Evolutionary conservation across 805 yeast genomes (phyloP).

Genomic region (Candida jianshihensis): DNA sequence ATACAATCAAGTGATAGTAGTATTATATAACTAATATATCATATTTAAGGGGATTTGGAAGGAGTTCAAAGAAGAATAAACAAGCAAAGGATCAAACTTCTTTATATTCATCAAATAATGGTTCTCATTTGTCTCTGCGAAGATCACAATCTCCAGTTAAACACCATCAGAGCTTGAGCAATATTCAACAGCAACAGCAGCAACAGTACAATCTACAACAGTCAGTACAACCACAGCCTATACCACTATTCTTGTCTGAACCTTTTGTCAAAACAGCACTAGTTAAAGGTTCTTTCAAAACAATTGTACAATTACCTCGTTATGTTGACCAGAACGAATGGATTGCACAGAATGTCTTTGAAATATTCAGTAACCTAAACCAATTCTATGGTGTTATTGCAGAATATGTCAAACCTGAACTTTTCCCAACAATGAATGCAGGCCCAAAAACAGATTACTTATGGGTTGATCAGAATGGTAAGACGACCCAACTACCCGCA

Average conservation of each 20-base stretch:
- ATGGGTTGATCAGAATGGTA: conserved; percentile 81
- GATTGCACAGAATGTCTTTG: conserved; percentile 90
- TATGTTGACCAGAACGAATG: conserved; percentile 94
- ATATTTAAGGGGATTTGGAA: conserved; percentile 43
- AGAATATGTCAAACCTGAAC: conserved; percentile 85
- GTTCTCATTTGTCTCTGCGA: conserved; percentile 40
- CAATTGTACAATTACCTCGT: conserved; percentile 91
- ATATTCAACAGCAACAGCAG: conserved; percentile 21
- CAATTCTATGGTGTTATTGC: conserved; percentile 87
- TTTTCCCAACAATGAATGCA: conserved; percentile 91
- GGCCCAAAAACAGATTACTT: conserved; percentile 87
- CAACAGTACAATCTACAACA: conserved; percentile 14
- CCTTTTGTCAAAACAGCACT: conserved; percentile 92
- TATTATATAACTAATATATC: conserved; percentile 24
- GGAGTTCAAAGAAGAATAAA: conserved; percentile 43
- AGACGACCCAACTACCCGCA: conserved; percentile 84
- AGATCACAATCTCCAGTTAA: conserved; percentile 36
- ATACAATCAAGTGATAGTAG: too few relatives aligned
- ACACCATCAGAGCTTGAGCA: conserved; percentile 16
- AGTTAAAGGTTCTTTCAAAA: conserved; percentile 93
- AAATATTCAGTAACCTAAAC: conserved; percentile 75
- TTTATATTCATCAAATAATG: conserved; percentile 34
- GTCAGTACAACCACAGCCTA: conserved; percentile 6
- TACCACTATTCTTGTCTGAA: conserved; percentile 67
- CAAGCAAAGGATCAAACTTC: conserved; percentile 25